A percentile compares a stretch with the other conserved stretches of the same genome.
phyloP scores from a whole-genome alignment of 1,139 yeast genomes.

The Kodamaea sp. region DNA sequence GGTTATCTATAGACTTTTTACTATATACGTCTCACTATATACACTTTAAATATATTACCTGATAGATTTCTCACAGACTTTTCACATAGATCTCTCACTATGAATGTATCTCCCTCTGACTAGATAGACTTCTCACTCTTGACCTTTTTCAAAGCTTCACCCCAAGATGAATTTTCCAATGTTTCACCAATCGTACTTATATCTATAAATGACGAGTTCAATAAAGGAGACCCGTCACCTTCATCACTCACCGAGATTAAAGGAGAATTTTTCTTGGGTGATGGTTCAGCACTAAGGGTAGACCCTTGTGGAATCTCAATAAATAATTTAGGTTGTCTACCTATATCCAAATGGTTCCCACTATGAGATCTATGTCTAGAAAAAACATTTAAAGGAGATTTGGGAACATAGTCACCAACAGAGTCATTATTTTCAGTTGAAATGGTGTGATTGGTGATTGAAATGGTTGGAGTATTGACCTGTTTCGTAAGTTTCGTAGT shows the following conservation, averaged over 20 bases:
- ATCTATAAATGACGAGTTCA: conserved; percentile 20
- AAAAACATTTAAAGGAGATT: conserved; percentile 28
- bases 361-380: conserved; percentile 12
- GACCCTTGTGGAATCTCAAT: conserved; percentile 17
- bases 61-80: too few species aligned
- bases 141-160: conserved; percentile 23
- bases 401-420: conserved; percentile 32
- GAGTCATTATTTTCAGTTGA: conserved; percentile 10
- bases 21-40: too few species aligned
- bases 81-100: too few species aligned
- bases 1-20: too few species aligned
- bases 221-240: conserved; percentile 11
- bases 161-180: conserved; percentile 28
- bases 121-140: conserved; percentile 8
- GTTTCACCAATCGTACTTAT: conserved; percentile 24
- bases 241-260: conserved; percentile 6
- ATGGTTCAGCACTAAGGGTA: conserved; percentile 6
- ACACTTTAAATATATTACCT: too few species aligned
- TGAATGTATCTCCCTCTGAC: too few species aligned
- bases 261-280: conserved; percentile 3
- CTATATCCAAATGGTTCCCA: conserved; percentile 7
- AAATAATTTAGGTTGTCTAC: conserved; percentile 17
- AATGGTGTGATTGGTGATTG: not conserved
- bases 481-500: conserved; percentile 22
- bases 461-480: not conserved